phyloP scores from a whole-genome alignment of 2,329 filamentous ascomycete genomes.

The Pseudocercospora pini-densiflorae region DNA sequence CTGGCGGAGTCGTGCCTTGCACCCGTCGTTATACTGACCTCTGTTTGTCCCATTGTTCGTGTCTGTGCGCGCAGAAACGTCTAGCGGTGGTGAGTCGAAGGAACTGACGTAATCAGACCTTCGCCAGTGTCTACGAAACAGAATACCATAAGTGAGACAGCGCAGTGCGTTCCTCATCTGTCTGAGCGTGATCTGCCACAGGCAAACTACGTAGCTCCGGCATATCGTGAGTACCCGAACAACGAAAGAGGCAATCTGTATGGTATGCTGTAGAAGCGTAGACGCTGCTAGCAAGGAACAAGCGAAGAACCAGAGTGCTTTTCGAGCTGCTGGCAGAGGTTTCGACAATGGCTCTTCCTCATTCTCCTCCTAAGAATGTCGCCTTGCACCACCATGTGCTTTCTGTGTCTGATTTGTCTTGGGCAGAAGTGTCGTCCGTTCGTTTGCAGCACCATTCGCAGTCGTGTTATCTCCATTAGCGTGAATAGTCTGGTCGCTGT shows the following conservation, averaged over 20 bases:
- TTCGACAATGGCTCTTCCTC: background rate
- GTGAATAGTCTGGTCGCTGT: background rate
- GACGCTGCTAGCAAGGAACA: background rate
- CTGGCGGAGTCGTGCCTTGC: no score
- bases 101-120: background rate
- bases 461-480: background rate
- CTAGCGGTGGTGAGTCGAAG: background rate
- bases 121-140: background rate
- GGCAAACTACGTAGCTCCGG: background rate
- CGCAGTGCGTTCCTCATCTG: background rate
- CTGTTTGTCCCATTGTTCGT: background rate
- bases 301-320: background rate
- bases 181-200: background rate
- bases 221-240: background rate
- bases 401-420: background rate
- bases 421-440: conserved; percentile 1
- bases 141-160: background rate
- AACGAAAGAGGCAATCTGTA: background rate
- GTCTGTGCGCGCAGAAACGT: background rate
- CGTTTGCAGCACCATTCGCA: background rate
- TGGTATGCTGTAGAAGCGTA: background rate
- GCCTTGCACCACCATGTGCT: background rate
- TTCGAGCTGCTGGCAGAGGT: background rate
- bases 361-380: conserved; percentile 3
- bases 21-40: no score